Evolutionary conservation across 345 rosid species (phyloP), one percentile per base, ranked within the genome.

Genomic region (Gossypium longicalyx): DNA sequence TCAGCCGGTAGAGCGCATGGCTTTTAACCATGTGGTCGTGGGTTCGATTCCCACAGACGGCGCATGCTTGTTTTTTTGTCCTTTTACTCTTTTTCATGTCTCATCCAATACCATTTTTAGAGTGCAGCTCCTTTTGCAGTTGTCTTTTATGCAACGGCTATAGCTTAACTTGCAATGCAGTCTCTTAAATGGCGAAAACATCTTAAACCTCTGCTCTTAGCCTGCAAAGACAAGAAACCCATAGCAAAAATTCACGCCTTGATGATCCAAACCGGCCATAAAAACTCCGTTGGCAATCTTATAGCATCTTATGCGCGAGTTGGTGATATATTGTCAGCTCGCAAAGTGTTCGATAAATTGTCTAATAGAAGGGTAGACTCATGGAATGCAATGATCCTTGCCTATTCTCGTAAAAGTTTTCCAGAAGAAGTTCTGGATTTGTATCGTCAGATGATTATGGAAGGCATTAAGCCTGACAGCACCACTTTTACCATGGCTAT

Each of bases 21-120:
- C 89, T 86, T 86, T 83, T 86, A 86, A 86, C 83, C 84, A 82
- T 69, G 89, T 83, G 87, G 85, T 86, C 85, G 87, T 83, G 89
- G 89, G 85, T 86, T 86, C 89, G 84, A 83, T 79, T 80, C 89
- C 86, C 86, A 81, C 83, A 83, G 87, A 81, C 86, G 86, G 84
- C 85, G 77, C 0, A 7, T 34, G 1, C 25, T 23, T 23, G 0
- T 5, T 0, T 0, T 1, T 7, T 0, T 2, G 7, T 2, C 1
- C 0, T 5, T 16, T 19, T 17, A 52, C 2, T 2, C 9, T 2
- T 4, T 6, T 52, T 17, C 3, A 52, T 1, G 8, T 15, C 19
- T 4, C 13, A 16, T 51, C 56, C 56, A 52, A 52, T 5, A 17
- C 56, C 7, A 52, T 54, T 54, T 54, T 6, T n/a, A 34, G 7